A percentile compares a stretch with the other conserved stretches of the same genome.
Conservation (phyloP, 176 grass and related monocot species). For the Rhipidocladum racemiflorum region DNA sequence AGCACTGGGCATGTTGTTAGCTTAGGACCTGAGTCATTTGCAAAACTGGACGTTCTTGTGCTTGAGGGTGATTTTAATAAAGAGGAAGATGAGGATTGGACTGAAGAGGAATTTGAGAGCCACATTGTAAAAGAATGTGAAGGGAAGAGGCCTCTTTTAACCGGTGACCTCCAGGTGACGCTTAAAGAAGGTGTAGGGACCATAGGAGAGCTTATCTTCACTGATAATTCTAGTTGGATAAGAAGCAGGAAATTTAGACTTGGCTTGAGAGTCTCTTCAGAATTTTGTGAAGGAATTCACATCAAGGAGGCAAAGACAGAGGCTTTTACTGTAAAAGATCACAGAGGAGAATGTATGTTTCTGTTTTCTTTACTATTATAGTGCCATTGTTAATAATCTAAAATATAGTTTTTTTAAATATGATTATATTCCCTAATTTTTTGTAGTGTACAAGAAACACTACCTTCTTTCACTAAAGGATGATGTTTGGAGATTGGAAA, state of each 20-base stretch:
- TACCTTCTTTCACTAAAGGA: slow-evolving; percentile 76
- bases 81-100: slow-evolving; percentile 87
- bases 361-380: not conserved
- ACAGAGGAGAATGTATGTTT: slow-evolving; percentile 88
- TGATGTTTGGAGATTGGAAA: slow-evolving; percentile 91
- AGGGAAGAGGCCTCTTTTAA: slow-evolving; percentile 91
- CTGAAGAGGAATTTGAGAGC: slow-evolving; percentile 74
- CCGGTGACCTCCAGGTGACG: slow-evolving; percentile 77
- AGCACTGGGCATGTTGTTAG: slow-evolving; percentile 58
- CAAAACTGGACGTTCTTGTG: slow-evolving; percentile 86
- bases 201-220: slow-evolving; percentile 87
- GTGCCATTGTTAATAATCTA: slow-evolving; percentile 22
- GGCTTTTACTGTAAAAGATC: slow-evolving; percentile 88
- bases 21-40: slow-evolving; percentile 63
- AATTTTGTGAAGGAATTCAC: slow-evolving; percentile 64
- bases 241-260: slow-evolving; percentile 86
- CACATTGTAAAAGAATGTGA: slow-evolving; percentile 84
- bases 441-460: slow-evolving; percentile 91
- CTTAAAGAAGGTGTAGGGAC: slow-evolving; percentile 97
- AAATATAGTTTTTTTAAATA: slow-evolving; percentile 25
- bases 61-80: slow-evolving; percentile 90
- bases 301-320: slow-evolving; percentile 86
- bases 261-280: slow-evolving; percentile 62
- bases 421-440: not conserved
- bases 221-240: slow-evolving; percentile 93